These are phyloP conservation scores for Aspergillus steynii DNA, from an alignment of 495 filamentous ascomycete genomes.

Conservation along the genomic window DNA sequence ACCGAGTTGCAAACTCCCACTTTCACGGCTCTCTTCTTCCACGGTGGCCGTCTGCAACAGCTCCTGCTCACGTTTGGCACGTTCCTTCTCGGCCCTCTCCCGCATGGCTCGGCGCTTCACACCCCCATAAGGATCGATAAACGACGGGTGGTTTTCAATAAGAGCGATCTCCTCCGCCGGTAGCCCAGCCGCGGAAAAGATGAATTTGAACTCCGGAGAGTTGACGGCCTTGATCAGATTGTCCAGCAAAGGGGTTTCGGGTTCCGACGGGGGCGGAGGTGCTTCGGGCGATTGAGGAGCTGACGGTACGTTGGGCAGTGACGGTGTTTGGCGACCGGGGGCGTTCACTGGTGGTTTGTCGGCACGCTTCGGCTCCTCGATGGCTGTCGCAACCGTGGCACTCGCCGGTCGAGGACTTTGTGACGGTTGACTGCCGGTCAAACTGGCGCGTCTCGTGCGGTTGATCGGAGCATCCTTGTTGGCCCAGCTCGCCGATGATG, in stretches of 20 bases:
- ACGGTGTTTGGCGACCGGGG: slow-evolving; percentile 27
- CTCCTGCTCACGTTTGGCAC: slow-evolving; percentile 61
- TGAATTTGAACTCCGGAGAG: slow-evolving; percentile 60
- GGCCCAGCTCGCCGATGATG: slow-evolving; percentile 92
- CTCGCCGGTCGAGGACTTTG: slow-evolving; percentile 76
- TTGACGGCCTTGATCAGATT: slow-evolving; percentile 54
- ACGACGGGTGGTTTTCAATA: slow-evolving; percentile 66
- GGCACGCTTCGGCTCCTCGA: slow-evolving; percentile 37
- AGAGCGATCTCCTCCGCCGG: slow-evolving; percentile 54
- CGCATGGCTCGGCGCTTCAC: slow-evolving; percentile 71
- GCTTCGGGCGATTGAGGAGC: slow-evolving; percentile 20
- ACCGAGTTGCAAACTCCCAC: slow-evolving; percentile 84
- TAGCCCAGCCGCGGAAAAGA: slow-evolving; percentile 54
- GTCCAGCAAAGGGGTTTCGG: slow-evolving; percentile 42
- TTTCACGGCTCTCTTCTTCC: slow-evolving; percentile 65
- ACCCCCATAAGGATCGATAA: slow-evolving; percentile 79
- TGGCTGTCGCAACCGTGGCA: slow-evolving; percentile 54
- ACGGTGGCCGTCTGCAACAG: slow-evolving; percentile 47
- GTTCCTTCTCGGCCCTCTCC: slow-evolving; percentile 64
- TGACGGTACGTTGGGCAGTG: slow-evolving; percentile 26
- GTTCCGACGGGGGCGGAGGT: slow-evolving; percentile 22
- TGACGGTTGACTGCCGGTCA: slow-evolving; percentile 73
- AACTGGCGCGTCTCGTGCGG: slow-evolving; percentile 68
- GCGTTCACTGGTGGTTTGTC: slow-evolving; percentile 35
- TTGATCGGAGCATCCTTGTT: slow-evolving; percentile 68